A percentile compares a stretch with the other conserved stretches of the same genome.
These are phyloP conservation scores for Leucaena leucocephala DNA, from an alignment of 306 rosid genomes.

Conservation along the genomic window DNA sequence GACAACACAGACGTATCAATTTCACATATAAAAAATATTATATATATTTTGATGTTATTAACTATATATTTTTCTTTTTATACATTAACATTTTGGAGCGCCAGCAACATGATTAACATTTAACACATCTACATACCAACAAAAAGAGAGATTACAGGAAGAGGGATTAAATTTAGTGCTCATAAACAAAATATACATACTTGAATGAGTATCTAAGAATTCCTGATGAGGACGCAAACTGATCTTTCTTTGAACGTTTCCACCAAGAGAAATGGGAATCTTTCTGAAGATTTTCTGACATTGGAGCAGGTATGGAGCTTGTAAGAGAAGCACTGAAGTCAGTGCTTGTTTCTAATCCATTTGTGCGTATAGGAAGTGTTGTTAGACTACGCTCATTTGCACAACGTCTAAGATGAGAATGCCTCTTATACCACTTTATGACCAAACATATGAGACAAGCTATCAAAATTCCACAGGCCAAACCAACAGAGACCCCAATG, in stretches of 20 bases:
- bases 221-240: constrained; percentile 64
- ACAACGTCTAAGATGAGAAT: constrained; percentile 46
- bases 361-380: constrained; percentile 62
- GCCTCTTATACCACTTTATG: constrained; percentile 62
- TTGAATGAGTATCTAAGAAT: constrained; percentile 67
- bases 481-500: constrained; percentile 67
- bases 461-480: constrained; percentile 71
- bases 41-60: neutral
- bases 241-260: constrained; percentile 57
- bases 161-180: neutral
- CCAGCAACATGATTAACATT: neutral
- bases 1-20: neutral
- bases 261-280: constrained; percentile 46
- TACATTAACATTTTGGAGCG: constrained; percentile 2
- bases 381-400: constrained; percentile 49
- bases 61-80: neutral
- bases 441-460: constrained; percentile 53
- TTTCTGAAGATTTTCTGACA: constrained; percentile 45
- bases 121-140: neutral
- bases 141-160: neutral
- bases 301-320: constrained; percentile 42
- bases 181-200: constrained; percentile 44
- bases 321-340: constrained; percentile 64
- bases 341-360: constrained; percentile 66
- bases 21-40: neutral